These are phyloP conservation scores for Ceratobasidium sp. DNA, from an alignment of 1,284 basidiomycete genomes.

Conservation along the genomic window DNA sequence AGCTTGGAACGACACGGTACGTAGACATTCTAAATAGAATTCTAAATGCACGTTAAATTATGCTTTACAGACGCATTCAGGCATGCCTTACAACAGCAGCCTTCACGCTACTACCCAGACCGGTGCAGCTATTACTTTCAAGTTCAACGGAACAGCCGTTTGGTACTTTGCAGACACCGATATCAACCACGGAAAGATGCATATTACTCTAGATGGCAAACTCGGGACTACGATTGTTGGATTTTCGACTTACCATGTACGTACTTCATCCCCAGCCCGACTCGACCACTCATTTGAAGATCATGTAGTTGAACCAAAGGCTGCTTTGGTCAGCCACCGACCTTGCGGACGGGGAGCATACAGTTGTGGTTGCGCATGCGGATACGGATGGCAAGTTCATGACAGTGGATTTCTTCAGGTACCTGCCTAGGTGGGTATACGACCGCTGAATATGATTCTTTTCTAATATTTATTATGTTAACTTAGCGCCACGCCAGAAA, in stretches of 20 bases:
- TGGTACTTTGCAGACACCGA: conserved; percentile 11
- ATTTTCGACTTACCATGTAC: conserved; percentile 4
- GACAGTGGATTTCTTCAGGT: conserved; percentile 21
- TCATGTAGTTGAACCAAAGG: conserved; percentile 8
- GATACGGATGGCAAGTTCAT: conserved; percentile 2
- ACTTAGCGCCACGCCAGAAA: not conserved
- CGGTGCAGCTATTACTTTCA: conserved; percentile 4
- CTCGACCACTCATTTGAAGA: not conserved
- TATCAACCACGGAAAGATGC: not conserved
- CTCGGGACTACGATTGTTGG: not conserved
- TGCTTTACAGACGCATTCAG: not conserved
- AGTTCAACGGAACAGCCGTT: conserved; percentile 19
- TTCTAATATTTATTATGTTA: not conserved
- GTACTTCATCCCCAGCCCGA: not conserved
- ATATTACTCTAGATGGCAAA: conserved; percentile 2
- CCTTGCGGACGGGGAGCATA: conserved; percentile 12
- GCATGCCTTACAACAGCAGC: conserved; percentile 8
- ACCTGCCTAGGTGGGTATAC: conserved; percentile 7
- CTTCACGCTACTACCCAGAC: not conserved
- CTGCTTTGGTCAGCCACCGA: conserved; percentile 1
- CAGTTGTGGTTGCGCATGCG: conserved; percentile 6
- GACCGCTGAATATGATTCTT: not conserved
- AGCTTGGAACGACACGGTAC: not conserved
- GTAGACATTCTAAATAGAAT: not conserved
- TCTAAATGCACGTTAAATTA: not conserved